phyloP scores from a whole-genome alignment of 108 stramenopile species.

The Mayamaea pseudoterrestris region DNA sequence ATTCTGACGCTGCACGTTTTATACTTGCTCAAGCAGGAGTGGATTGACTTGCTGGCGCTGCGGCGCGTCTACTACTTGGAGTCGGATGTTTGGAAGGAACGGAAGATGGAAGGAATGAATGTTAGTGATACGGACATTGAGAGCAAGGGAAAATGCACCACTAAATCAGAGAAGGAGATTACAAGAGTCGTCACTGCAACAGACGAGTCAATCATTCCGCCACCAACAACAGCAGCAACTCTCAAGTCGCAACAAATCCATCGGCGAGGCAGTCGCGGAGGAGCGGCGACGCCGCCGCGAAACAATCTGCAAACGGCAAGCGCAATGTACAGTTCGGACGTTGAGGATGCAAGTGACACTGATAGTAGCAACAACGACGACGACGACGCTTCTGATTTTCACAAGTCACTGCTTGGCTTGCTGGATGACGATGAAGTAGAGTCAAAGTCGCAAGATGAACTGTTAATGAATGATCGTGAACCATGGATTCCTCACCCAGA shows the following conservation, averaged over 20 bases:
- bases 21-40: constrained; percentile 41
- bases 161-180: too few species aligned
- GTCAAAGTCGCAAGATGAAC: constrained; percentile 1
- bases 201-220: too few species aligned
- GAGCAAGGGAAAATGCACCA: too few species aligned
- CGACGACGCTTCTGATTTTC: constrained; percentile 16
- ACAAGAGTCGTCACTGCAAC: too few species aligned
- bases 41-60: constrained; percentile 58
- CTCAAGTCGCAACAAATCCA: constrained; percentile 14
- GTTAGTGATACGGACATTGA: constrained; percentile 17
- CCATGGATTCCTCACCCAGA: constrained; percentile 83
- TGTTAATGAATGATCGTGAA: constrained; percentile 19
- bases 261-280: too few species aligned
- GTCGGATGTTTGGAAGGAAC: constrained; percentile 53
- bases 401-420: too few species aligned
- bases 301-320: too few species aligned
- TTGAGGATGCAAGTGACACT: constrained; percentile 6
- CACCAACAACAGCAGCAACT: too few species aligned
- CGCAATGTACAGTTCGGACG: too few species aligned
- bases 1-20: constrained; percentile 38
- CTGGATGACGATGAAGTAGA: too few species aligned
- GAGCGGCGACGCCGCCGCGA: too few species aligned
- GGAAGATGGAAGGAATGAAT: constrained; percentile 45
- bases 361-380: constrained; percentile 8
- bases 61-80: constrained; percentile 79